These are phyloP conservation scores for Phytophthora nicotianae DNA, from an alignment of 352 stramenopile genomes.

Conservation along the genomic window DNA sequence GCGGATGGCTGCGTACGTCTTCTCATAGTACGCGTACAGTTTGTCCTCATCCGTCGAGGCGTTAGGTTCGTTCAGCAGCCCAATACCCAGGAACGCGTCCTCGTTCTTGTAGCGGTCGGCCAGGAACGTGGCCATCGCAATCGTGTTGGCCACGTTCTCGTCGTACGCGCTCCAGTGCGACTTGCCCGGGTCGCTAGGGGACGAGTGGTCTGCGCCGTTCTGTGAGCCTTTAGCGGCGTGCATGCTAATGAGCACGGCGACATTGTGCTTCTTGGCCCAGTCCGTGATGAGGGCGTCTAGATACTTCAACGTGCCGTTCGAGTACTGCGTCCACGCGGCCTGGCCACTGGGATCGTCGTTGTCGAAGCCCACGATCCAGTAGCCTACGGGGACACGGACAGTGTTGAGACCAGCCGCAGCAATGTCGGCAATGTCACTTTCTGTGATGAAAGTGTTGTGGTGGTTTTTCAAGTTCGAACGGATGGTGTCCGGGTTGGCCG, in stretches of 20 bases:
- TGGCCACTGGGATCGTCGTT: slow-evolving; percentile 43
- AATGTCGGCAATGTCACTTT: slow-evolving; percentile 68
- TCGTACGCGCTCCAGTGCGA: slow-evolving; percentile 54
- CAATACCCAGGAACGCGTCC: slow-evolving; percentile 70
- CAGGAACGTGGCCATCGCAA: slow-evolving; percentile 53
- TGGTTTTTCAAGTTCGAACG: slow-evolving; percentile 54
- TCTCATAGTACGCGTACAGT: slow-evolving; percentile 76
- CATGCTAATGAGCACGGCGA: slow-evolving; percentile 71
- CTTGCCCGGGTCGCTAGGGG: slow-evolving; percentile 42
- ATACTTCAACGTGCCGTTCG: slow-evolving; percentile 47
- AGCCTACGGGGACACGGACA: slow-evolving; percentile 78
- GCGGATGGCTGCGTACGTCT: slow-evolving; percentile 70
- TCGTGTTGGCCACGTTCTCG: slow-evolving; percentile 67
- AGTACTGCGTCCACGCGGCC: slow-evolving; percentile 51
- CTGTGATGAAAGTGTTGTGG: slow-evolving; percentile 70
- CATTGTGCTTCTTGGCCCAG: slow-evolving; percentile 49
- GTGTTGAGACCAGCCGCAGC: slow-evolving; percentile 68
- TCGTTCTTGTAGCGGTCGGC: slow-evolving; percentile 68
- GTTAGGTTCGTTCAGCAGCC: slow-evolving; percentile 70
- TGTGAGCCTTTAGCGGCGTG: slow-evolving; percentile 81
- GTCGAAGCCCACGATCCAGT: slow-evolving; percentile 80
- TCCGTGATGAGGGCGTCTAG: slow-evolving; percentile 47
- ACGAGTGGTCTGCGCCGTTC: slow-evolving; percentile 80
- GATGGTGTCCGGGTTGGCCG: slow-evolving; percentile 36
- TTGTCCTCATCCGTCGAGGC: slow-evolving; percentile 44